phyloP scores from a whole-genome alignment of 176 grass and related monocot genomes.

The Raddia distichophylla region DNA sequence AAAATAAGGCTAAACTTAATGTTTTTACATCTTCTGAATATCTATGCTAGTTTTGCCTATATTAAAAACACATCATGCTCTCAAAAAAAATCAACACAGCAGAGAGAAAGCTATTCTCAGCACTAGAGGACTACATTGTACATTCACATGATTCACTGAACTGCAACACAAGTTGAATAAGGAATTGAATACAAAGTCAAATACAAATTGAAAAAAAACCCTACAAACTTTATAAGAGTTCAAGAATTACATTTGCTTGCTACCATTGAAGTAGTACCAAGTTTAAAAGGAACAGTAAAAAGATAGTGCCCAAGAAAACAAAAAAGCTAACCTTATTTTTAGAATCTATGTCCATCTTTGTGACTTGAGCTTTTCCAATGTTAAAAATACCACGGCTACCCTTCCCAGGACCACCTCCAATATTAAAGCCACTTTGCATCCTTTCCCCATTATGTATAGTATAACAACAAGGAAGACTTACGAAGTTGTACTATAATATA shows the following conservation, averaged over 20 bases:
- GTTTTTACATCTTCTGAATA: neutral
- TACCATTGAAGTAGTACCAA: too few species aligned
- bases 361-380: too few species aligned
- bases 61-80: neutral
- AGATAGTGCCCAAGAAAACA: too few species aligned
- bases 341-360: too few species aligned
- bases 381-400: too few species aligned
- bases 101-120: neutral
- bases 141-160: neutral
- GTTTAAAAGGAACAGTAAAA: too few species aligned
- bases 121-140: conserved; percentile 16
- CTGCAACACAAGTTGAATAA: neutral
- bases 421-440: too few species aligned
- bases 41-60: neutral
- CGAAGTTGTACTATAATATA: neutral
- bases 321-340: too few species aligned
- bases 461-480: neutral
- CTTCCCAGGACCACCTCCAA: too few species aligned
- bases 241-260: too few species aligned
- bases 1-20: conserved; percentile 13
- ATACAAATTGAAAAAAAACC: neutral
- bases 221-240: too few species aligned
- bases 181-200: neutral
- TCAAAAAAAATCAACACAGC: neutral
- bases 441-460: too few species aligned